Conservation (phyloP, 768 basidiomycete species). For the Tulasnella sp. region DNA sequence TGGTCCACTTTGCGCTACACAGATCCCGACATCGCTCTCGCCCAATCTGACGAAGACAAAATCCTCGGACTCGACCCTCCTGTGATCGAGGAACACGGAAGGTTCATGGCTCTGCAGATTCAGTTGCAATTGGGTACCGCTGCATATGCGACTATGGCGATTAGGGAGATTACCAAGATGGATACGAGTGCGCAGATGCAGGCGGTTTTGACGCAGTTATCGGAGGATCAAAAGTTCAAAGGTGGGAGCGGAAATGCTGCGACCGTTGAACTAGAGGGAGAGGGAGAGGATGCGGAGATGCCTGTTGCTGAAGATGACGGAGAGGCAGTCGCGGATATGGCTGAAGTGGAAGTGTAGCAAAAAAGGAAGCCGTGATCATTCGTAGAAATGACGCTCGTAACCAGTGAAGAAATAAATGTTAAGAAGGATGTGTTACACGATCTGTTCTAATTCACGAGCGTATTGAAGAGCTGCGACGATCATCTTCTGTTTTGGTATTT, state of each 20-base stretch:
- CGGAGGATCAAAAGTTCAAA: slow-evolving; percentile 77
- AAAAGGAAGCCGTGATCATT: background rate
- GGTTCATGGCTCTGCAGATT: slow-evolving; percentile 83
- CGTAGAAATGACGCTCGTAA: background rate
- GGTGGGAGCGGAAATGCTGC: slow-evolving; percentile 38
- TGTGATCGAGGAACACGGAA: slow-evolving; percentile 56
- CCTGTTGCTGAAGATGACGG: background rate
- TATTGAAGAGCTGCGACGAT: slow-evolving; percentile 70
- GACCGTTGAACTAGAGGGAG: slow-evolving; percentile 24
- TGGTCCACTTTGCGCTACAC: slow-evolving; percentile 85
- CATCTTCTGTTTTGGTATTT: slow-evolving; percentile 79
- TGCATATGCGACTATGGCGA: slow-evolving; percentile 96
- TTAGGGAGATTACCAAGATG: slow-evolving; percentile 89
- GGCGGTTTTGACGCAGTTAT: slow-evolving; percentile 61
- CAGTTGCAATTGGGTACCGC: slow-evolving; percentile 78
- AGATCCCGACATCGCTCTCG: slow-evolving; percentile 84
- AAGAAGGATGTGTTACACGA: slow-evolving; percentile 46
- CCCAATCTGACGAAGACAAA: slow-evolving; percentile 92
- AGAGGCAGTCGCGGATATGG: background rate
- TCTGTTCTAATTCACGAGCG: slow-evolving; percentile 84
- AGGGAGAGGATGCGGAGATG: background rate
- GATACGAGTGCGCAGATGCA: slow-evolving; percentile 93
- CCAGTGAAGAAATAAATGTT: background rate
- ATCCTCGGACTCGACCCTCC: slow-evolving; percentile 75
- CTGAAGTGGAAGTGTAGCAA: background rate